A percentile compares a stretch with the other conserved stretches of the same genome.
phyloP scores from a whole-genome alignment of 108 stramenopile species.

The Schizochytrium sp. region DNA sequence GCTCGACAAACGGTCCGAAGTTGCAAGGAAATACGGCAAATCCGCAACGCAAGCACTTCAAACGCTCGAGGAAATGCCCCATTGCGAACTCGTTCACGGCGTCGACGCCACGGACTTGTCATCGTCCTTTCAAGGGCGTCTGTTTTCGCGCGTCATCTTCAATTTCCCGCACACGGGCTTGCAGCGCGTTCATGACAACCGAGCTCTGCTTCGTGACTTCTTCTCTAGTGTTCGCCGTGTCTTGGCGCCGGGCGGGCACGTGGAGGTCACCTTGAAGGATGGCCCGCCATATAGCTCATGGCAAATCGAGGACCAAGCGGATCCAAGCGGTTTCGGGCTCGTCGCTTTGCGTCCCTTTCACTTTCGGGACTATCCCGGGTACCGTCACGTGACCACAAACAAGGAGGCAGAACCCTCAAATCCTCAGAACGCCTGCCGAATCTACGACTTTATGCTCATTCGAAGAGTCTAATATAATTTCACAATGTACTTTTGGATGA shows the following conservation, averaged over 20 bases:
- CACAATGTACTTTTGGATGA: neutral
- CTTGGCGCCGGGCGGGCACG: conserved; percentile 9
- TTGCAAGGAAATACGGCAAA: neutral
- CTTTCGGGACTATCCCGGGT: conserved; percentile 34
- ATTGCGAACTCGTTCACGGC: neutral
- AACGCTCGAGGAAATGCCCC: neutral
- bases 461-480: neutral
- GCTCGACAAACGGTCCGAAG: neutral
- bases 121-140: neutral
- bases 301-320: conserved; percentile 31
- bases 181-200: conserved; percentile 42
- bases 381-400: conserved; percentile 40
- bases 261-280: conserved; percentile 39
- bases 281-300: conserved; percentile 33
- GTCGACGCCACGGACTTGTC: neutral
- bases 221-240: conserved; percentile 29
- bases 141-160: conserved; percentile 36
- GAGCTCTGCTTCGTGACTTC: conserved; percentile 36
- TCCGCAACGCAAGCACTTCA: neutral
- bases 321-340: conserved; percentile 23
- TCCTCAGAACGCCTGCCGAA: neutral
- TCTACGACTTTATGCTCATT: neutral
- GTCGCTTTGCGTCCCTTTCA: conserved; percentile 31
- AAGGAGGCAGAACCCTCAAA: conserved; percentile 19
- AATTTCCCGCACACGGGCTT: conserved; percentile 42